Evolutionary conservation across 441 rosid genomes (phyloP).

Genomic region (Jatropha podagrica): DNA sequence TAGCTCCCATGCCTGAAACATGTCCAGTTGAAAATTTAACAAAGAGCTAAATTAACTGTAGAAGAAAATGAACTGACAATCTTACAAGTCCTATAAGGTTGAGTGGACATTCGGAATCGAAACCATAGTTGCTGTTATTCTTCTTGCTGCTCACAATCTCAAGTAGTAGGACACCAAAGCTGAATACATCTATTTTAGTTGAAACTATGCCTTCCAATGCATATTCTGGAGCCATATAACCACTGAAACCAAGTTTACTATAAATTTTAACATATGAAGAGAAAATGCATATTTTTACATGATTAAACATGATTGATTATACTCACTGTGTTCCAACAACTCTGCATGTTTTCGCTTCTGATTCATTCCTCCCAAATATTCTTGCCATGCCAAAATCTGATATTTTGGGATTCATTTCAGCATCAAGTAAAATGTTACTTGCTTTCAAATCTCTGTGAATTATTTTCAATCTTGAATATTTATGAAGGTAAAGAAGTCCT

Average conservation of each 20-base stretch:
- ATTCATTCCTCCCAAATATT: conserved; percentile 15
- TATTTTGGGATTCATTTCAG: conserved; percentile 16
- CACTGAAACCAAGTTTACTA: conserved; percentile 9
- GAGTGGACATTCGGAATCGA: neutral
- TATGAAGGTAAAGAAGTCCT: conserved; percentile 33
- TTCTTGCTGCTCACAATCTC: conserved; percentile 22
- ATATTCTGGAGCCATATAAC: conserved; percentile 27
- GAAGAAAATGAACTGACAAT: neutral
- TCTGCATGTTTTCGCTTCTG: neutral
- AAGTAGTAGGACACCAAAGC: conserved; percentile 27
- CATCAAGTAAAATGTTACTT: conserved; percentile 24
- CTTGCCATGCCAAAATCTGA: conserved; percentile 23
- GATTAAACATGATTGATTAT: neutral
- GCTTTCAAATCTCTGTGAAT: conserved; percentile 31
- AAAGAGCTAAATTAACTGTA: neutral
- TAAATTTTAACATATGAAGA: neutral
- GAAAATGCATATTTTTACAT: neutral
- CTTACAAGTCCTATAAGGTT: conserved; percentile 17
- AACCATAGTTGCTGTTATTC: conserved; percentile 3
- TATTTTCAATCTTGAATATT: conserved; percentile 26
- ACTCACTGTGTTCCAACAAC: conserved; percentile 11
- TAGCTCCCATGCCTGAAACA: conserved; percentile 17
- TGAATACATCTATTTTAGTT: conserved; percentile 11
- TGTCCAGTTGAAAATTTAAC: neutral
- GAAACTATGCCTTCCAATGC: conserved; percentile 16